Evolutionary conservation across 2,329 filamentous ascomycete genomes (phyloP).

Genomic region (Phialophora expanda): DNA sequence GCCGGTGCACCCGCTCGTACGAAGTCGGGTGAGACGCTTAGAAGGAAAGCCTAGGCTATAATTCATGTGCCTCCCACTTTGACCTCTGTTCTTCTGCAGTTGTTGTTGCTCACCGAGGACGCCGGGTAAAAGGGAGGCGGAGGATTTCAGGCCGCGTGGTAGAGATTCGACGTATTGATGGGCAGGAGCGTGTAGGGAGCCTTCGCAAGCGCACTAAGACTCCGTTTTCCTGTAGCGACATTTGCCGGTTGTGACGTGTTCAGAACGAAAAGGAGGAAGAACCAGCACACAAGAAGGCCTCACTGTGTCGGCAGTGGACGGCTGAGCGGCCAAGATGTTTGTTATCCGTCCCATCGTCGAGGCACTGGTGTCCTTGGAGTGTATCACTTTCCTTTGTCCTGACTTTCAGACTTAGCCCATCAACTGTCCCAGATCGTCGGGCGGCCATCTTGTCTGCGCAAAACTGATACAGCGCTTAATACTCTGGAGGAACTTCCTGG

Average conservation of each 20-base stretch:
- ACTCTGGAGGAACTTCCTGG: constrained; percentile 93
- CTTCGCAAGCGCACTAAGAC: neutral
- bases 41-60: neutral
- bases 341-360: neutral
- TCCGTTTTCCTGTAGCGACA: neutral
- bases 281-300: neutral
- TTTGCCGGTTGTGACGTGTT: neutral
- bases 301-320: neutral
- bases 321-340: neutral
- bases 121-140: neutral
- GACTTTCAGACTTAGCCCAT: constrained; percentile 67
- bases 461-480: constrained; percentile 97
- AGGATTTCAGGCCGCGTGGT: neutral
- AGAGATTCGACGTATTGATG: neutral
- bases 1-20: neutral
- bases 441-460: constrained; percentile 95
- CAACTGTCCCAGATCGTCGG: constrained; percentile 86
- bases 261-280: neutral
- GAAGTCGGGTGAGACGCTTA: neutral
- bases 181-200: no score
- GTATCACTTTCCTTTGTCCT: neutral
- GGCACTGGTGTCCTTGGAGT: neutral
- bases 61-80: neutral
- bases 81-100: neutral
- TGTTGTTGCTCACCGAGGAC: neutral